Evolutionary conservation across 1,284 basidiomycete species (phyloP).

Genomic region (Irpex sp.): DNA sequence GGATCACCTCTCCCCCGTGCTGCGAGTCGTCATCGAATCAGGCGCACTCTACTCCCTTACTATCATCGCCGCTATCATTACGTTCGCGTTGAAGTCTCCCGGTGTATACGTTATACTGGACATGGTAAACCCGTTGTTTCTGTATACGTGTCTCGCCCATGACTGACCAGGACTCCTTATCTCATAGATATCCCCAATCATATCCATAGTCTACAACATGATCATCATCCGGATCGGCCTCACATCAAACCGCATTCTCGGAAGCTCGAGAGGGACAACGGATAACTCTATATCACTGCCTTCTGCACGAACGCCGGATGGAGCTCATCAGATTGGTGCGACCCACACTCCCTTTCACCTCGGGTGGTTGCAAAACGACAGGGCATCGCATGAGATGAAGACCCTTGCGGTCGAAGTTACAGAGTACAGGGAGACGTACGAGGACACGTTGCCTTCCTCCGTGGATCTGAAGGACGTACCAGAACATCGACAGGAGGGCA

Average conservation of each 20-base stretch:
- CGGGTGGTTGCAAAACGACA: neutral
- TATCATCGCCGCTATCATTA: constrained; percentile 38
- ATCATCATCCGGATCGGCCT: constrained; percentile 33
- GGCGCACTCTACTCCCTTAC: constrained; percentile 40
- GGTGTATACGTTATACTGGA: constrained; percentile 42
- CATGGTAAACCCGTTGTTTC: constrained; percentile 28
- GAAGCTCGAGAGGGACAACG: neutral
- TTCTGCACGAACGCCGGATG: constrained; percentile 6
- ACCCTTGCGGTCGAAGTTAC: constrained; percentile 26
- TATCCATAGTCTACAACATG: constrained; percentile 39
- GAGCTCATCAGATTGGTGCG: constrained; percentile 14
- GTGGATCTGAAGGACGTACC: too few relatives aligned
- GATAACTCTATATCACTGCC: neutral
- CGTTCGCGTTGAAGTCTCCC: constrained; percentile 36
- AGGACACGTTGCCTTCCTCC: too few relatives aligned
- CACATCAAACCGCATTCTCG: constrained; percentile 15
- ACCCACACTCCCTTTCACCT: neutral
- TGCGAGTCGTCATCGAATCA: constrained; percentile 41
- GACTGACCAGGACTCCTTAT: neutral
- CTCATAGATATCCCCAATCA: constrained; percentile 34
- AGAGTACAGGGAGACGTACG: constrained; percentile 17
- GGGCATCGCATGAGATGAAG: neutral
- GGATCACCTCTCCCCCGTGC: constrained; percentile 31
- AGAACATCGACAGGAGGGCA: too few relatives aligned
- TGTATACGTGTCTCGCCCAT: neutral